Evolutionary conservation across 2,329 filamentous ascomycete genomes (phyloP).

Genomic region (Monilinia aucupariae): DNA sequence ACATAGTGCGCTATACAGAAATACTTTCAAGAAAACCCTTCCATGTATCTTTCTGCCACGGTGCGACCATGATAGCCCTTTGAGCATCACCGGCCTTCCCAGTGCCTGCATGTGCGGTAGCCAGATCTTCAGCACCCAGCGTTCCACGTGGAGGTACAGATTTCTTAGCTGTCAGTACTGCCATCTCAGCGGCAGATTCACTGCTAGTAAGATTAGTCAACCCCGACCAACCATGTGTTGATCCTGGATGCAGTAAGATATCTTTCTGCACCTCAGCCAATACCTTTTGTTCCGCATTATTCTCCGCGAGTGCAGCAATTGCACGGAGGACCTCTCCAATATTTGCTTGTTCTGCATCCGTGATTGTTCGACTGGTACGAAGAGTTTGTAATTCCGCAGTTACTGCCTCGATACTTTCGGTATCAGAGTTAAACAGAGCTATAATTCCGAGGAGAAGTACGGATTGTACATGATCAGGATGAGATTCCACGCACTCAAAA

Average conservation of each 20-base stretch:
- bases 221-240: slow-evolving; percentile 75
- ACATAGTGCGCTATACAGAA: background rate
- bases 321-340: slow-evolving; percentile 72
- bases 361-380: slow-evolving; percentile 60
- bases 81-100: slow-evolving; percentile 69
- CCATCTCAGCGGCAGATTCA: slow-evolving; percentile 63
- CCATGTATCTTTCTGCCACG: slow-evolving; percentile 53
- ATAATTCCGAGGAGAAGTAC: slow-evolving; percentile 79
- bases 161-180: slow-evolving; percentile 69
- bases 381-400: slow-evolving; percentile 69
- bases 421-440: slow-evolving; percentile 72
- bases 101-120: slow-evolving; percentile 68
- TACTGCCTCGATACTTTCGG: slow-evolving; percentile 75
- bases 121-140: slow-evolving; percentile 63
- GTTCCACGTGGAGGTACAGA: slow-evolving; percentile 67
- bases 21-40: slow-evolving; percentile 12
- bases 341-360: slow-evolving; percentile 57
- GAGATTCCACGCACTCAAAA: slow-evolving; percentile 70
- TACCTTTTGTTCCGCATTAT: slow-evolving; percentile 45
- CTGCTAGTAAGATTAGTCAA: slow-evolving; percentile 57
- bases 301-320: slow-evolving; percentile 56
- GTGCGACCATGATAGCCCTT: slow-evolving; percentile 70
- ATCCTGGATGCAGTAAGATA: slow-evolving; percentile 73
- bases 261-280: slow-evolving; percentile 65
- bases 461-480: slow-evolving; percentile 71